Evolutionary conservation across 495 filamentous ascomycete species (phyloP), one percentile per base, ranked within the genome.

Genomic region (Ramalina peruviana): DNA sequence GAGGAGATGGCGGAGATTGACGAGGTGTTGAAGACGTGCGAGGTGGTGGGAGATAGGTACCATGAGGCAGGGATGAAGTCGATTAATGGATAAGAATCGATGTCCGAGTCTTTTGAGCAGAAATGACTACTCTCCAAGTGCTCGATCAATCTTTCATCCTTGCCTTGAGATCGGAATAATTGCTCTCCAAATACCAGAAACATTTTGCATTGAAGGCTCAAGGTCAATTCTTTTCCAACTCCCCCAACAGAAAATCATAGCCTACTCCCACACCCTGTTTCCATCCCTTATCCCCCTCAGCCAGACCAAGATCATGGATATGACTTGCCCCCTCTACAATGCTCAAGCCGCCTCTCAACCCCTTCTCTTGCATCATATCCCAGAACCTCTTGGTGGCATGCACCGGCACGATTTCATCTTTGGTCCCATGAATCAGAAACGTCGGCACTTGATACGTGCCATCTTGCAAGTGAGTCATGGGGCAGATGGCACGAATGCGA

Each of bases 61-160:
- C 66, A 82, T 30, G 69, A 82, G 41, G 71, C 63, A 5, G 81
- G 81, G 30, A 74, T 80, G 62, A 60, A 83, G 43, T 41, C 15
- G n/a, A 36, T 42, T 20, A 47, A 47, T 33, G 43, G 43, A 33
- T 33, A 7, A 33, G 30, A 25, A 25, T 25, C 23, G 6, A 33
- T 33, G 6, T 33, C 30, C 0, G 7, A 33, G 30, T 10, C 30
- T 33, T 33, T 30, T 30, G 27, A 10, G 10, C 5, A 30, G 27
- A 30, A 30, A 30, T 30, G 27, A 30, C 27, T 30, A 10, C 30
- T 12, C 30, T 33, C 30, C 7, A 33, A 33, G 9, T 33, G 30
- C 30, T 30, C 5, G 3, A 30, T 30, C 27, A 30, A 1, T 10
- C 27, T 30, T 30, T 30, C 27, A 30, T 2, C 10, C 5, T 30